Base-by-base conservation (phyloP, 2,329 filamentous ascomycete species). In the Diplodia mutila region DNA sequence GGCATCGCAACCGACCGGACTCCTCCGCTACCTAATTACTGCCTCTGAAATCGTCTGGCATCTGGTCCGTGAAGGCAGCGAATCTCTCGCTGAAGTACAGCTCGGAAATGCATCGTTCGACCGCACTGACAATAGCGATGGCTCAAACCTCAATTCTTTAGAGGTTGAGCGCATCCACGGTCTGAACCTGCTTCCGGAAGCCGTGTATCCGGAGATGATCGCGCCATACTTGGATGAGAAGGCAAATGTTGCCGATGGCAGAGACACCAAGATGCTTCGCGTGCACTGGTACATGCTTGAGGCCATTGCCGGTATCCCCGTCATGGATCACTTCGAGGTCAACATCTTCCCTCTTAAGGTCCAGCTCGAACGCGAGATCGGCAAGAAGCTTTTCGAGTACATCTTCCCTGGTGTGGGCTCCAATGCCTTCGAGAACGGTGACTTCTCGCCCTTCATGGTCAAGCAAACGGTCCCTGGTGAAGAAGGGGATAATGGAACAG, bases 271-370 rank as follows among this genome's bases (percentile, higher is more conserved):
- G 75, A 98, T 98, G 91, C 86, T 99, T 63, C 89, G 91, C 39
- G 92, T 99, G 14, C 95, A 97, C 76, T 99, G 96, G 93, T 90
- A 97, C 76, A 97, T 97, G 93, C 85, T 99, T 4, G 95, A 99
- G 80, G 94, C 95, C 8, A 97, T 99, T 77, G 95, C 94, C 46
- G 95, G 95, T 59, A 99, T 99, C 69, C 93, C 94, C 0, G 94
- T 99, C 37, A 92, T 99, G 84, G 94, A 98, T 73, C 91, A 96
- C 74, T 99, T 99, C 74, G 94, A 98, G 78, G 92, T 99, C 66
- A 93, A 94, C 66, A 82, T 99, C 23, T 94, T 96, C 77, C 96
- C 95, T 0, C 87, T 99, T 77, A 96, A 93, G 78, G 89, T 99
- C 25, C 95, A 99, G 77, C 84, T 99, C 42, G 95, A 99, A 79